Percentiles rank a stretch among this genome's conserved stretches.
phyloP scores from a whole-genome alignment of 768 basidiomycete genomes.

The Podaxis rugospora region DNA sequence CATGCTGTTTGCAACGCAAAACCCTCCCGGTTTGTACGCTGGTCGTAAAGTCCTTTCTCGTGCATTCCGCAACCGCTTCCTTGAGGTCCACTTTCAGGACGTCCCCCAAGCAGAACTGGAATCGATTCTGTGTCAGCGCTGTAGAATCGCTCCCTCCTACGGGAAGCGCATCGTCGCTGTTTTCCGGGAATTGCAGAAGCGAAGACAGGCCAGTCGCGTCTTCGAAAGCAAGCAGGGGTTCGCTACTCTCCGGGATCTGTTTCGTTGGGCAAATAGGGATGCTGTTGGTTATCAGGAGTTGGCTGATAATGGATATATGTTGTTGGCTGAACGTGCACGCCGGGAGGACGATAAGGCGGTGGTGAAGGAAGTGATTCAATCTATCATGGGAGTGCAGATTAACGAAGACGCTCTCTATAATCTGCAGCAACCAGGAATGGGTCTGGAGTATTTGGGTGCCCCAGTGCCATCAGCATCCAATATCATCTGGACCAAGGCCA shows the following conservation, averaged over 20 bases:
- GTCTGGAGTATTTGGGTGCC: conserved; percentile 53
- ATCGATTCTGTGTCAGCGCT: conserved; percentile 89
- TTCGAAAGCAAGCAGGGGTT: conserved; percentile 98
- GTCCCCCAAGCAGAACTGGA: conserved; percentile 93
- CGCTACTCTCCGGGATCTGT: conserved; percentile 93
- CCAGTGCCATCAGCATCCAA: conserved; percentile 41
- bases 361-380: conserved; percentile 92
- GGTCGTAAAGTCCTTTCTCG: conserved; percentile 93
- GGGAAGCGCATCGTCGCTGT: conserved; percentile 87
- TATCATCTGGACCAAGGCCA: conserved; percentile 91
- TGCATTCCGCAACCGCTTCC: conserved; percentile 94
- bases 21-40: conserved; percentile 93
- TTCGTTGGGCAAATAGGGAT: conserved; percentile 93
- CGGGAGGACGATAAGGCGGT: conserved; percentile 79
- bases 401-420: conserved; percentile 70
- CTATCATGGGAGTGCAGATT: conserved; percentile 81
- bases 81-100: conserved; percentile 97
- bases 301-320: conserved; percentile 96
- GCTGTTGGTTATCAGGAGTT: conserved; percentile 89
- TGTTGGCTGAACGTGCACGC: conserved; percentile 87
- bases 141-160: conserved; percentile 91
- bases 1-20: conserved; percentile 98
- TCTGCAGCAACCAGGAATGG: conserved; percentile 35
- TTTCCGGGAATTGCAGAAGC: conserved; percentile 89
- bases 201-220: conserved; percentile 84